These are phyloP conservation scores for Leersia perrieri DNA, from an alignment of 176 grass and related monocot species.

Conservation along the genomic window DNA sequence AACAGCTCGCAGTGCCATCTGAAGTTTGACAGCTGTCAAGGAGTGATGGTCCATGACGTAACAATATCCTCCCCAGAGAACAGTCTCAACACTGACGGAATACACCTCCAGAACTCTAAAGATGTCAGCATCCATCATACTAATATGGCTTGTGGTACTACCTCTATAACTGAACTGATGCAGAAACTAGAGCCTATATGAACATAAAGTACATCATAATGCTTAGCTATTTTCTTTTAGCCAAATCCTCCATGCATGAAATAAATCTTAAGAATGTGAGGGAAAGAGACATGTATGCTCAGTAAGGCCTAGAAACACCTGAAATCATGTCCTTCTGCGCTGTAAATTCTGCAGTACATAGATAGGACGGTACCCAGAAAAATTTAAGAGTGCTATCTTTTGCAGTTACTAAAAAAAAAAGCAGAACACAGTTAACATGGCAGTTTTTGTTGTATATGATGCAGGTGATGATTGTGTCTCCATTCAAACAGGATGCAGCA, in stretches of 20 bases:
- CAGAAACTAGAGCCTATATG: not conserved
- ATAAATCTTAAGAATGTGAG: constrained; percentile 22
- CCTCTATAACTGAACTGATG: constrained; percentile 22
- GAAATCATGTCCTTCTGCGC: constrained; percentile 27
- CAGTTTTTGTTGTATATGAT: constrained; percentile 33
- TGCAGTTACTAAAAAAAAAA: constrained; percentile 20
- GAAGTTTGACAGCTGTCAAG: constrained; percentile 96
- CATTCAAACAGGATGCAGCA: constrained; percentile 96
- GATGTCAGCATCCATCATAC: constrained; percentile 94
- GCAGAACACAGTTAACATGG: constrained; percentile 1
- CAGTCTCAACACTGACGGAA: constrained; percentile 95
- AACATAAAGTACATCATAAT: constrained; percentile 26
- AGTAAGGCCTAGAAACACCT: constrained; percentile 21
- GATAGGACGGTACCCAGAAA: constrained; percentile 7
- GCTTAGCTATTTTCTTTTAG: not conserved
- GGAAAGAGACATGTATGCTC: constrained; percentile 11
- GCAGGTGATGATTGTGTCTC: constrained; percentile 92
- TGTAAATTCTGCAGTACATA: constrained; percentile 14
- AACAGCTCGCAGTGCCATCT: constrained; percentile 98
- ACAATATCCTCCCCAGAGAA: constrained; percentile 82
- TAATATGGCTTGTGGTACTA: constrained; percentile 78
- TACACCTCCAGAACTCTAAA: constrained; percentile 98
- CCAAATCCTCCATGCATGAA: not conserved
- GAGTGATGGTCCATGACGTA: constrained; percentile 75
- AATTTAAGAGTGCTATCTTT: constrained; percentile 4